phyloP scores from a whole-genome alignment of 2,329 filamentous ascomycete species.

The Penicillium italicum region DNA sequence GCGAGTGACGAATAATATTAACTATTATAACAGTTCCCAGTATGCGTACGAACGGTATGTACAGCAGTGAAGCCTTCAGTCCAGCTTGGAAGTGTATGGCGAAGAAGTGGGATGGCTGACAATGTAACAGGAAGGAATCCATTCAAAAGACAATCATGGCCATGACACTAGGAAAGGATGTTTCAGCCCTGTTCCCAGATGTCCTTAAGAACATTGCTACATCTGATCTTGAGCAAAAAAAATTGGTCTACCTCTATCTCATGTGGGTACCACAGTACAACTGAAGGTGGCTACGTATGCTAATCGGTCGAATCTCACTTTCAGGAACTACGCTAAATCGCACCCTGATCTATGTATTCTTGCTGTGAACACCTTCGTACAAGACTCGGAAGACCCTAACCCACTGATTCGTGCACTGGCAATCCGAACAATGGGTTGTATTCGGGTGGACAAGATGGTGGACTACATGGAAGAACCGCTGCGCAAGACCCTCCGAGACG shows the following conservation, averaged over 20 bases:
- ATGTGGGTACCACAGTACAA: slow-evolving; percentile 60
- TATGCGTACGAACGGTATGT: slow-evolving; percentile 88
- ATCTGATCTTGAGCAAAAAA: slow-evolving; percentile 93
- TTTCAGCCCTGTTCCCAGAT: slow-evolving; percentile 93
- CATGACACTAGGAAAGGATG: slow-evolving; percentile 98
- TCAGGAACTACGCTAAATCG: slow-evolving; percentile 97
- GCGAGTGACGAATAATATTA: slow-evolving; percentile 32
- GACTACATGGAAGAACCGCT: slow-evolving; percentile 99
- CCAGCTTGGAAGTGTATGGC: background rate
- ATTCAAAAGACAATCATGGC: slow-evolving; percentile 99
- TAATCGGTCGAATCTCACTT: slow-evolving; percentile 18
- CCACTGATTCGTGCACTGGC: slow-evolving; percentile 90
- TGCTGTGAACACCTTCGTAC: slow-evolving; percentile 97
- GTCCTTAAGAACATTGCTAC: slow-evolving; percentile 99
- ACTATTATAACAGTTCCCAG: slow-evolving; percentile 64
- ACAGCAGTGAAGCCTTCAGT: background rate
- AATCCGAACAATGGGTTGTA: slow-evolving; percentile 97
- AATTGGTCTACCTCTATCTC: slow-evolving; percentile 95
- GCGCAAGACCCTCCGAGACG: slow-evolving; percentile 91
- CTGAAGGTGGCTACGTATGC: slow-evolving; percentile 4
- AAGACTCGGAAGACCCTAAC: slow-evolving; percentile 98
- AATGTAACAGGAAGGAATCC: slow-evolving; percentile 71
- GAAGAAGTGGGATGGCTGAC: slow-evolving; percentile 28
- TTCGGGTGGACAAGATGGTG: slow-evolving; percentile 98
- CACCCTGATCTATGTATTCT: slow-evolving; percentile 98